Evolutionary conservation across 108 stramenopile genomes (phyloP).

Genomic region (Bacterosira constricta): DNA sequence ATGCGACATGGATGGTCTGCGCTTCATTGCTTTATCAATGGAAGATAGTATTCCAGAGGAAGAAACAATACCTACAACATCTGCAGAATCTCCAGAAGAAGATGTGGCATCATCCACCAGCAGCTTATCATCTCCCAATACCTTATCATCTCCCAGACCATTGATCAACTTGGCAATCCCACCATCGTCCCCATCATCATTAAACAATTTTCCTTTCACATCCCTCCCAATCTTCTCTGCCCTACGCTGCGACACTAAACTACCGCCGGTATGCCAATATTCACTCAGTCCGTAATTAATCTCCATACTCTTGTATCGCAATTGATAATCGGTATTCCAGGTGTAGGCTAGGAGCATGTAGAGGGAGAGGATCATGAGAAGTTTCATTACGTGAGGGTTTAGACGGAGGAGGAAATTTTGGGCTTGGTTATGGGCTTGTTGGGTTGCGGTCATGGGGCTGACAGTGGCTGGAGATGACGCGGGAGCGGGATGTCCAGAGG

Average conservation of each 20-base stretch:
- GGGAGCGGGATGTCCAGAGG: no score
- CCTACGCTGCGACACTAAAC: no score
- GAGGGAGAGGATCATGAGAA: conserved; percentile 31
- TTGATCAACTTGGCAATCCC: conserved; percentile 7
- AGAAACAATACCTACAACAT: not conserved
- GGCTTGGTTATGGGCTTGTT: not conserved
- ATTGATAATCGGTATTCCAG: conserved; percentile 25
- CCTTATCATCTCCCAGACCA: not conserved
- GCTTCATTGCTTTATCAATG: not conserved
- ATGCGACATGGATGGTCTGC: not conserved
- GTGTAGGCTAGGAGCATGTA: conserved; percentile 39
- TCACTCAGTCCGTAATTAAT: conserved; percentile 38
- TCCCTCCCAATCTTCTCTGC: conserved; percentile 3
- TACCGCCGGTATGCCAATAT: conserved; percentile 39
- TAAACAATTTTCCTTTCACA: not conserved
- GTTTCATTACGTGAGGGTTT: conserved; percentile 16
- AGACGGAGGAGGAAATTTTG: conserved; percentile 9
- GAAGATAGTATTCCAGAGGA: not conserved
- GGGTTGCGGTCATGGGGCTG: not conserved
- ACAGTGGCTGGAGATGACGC: no score
- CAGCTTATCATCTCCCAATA: conserved; percentile 1
- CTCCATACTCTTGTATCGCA: conserved; percentile 23
- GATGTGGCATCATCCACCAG: not conserved
- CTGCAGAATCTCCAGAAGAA: not conserved
- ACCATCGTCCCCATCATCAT: conserved; percentile 22